phyloP scores from a whole-genome alignment of 805 yeast genomes.

The Candida insectorum region DNA sequence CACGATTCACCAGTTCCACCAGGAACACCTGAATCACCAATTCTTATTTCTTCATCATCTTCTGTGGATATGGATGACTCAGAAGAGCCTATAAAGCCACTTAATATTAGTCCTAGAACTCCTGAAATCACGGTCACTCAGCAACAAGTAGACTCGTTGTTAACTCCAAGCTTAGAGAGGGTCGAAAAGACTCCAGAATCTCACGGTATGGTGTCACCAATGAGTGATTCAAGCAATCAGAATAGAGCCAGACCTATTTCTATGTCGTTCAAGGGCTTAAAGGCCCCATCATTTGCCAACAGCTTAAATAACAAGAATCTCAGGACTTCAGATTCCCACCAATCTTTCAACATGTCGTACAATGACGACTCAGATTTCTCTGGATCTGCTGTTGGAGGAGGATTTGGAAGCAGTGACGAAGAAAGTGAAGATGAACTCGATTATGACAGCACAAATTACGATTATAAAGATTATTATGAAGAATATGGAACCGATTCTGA shows the following conservation, averaged over 20 bases:
- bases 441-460: conserved; percentile 3
- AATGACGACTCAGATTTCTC: conserved; percentile 26
- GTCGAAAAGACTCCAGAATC: conserved; percentile 3
- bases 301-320: conserved; percentile 23
- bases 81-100: conserved; percentile 12
- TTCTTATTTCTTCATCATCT: conserved; percentile 12
- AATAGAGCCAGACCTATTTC: conserved; percentile 36
- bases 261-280: conserved; percentile 60
- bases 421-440: conserved; percentile 7
- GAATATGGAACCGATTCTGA: conserved; percentile 6
- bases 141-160: conserved; percentile 10
- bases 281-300: conserved; percentile 54
- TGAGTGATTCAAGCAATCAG: conserved; percentile 2
- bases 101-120: conserved; percentile 8
- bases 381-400: conserved; percentile 34
- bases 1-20: neutral
- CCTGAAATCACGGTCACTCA: conserved; percentile 12
- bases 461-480: conserved; percentile 7
- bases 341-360: conserved; percentile 37
- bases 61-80: conserved; percentile 11
- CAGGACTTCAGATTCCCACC: conserved; percentile 37
- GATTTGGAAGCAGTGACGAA: conserved; percentile 29
- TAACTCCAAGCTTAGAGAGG: conserved; percentile 10
- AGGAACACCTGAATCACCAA: conserved; percentile 11
- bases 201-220: conserved; percentile 4